Evolutionary conservation across 495 filamentous ascomycete species (phyloP).

Genomic region (Hypoxylon rickii): DNA sequence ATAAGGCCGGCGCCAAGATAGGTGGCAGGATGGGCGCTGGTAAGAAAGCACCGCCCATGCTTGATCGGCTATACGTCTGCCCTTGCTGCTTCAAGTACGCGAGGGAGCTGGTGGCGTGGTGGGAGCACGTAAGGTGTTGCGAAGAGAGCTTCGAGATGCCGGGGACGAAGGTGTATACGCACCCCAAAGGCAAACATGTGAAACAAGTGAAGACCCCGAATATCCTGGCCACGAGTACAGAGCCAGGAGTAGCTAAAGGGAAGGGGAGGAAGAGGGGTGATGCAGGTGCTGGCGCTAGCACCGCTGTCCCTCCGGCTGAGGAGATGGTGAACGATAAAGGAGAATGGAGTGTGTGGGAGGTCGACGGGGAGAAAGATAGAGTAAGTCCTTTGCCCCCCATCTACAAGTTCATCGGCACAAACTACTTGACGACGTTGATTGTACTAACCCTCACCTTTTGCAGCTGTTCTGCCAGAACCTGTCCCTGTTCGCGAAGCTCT

Average conservation of each 20-base stretch:
- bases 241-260: conserved; percentile 28
- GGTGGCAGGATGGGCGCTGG: conserved; percentile 35
- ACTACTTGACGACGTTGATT: conserved; percentile 1
- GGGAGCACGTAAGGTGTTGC: conserved; percentile 51
- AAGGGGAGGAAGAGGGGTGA: conserved; percentile 49
- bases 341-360: conserved; percentile 75
- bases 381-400: conserved; percentile 47
- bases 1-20: conserved; percentile 27
- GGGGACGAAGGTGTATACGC: conserved; percentile 52
- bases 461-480: conserved; percentile 93
- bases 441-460: conserved; percentile 8
- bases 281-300: conserved; percentile 12
- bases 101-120: conserved; percentile 66
- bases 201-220: conserved; percentile 39
- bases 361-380: conserved; percentile 84
- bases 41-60: conserved; percentile 47
- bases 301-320: conserved; percentile 42
- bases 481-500: conserved; percentile 95
- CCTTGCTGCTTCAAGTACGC: conserved; percentile 93
- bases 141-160: conserved; percentile 46
- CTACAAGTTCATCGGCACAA: too few relatives aligned
- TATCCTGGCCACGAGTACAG: not conserved
- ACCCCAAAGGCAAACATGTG: conserved; percentile 46
- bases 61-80: conserved; percentile 80
- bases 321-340: conserved; percentile 59